phyloP scores from a whole-genome alignment of 2,329 filamentous ascomycete genomes.

The Aspergillus novofumigatus region DNA sequence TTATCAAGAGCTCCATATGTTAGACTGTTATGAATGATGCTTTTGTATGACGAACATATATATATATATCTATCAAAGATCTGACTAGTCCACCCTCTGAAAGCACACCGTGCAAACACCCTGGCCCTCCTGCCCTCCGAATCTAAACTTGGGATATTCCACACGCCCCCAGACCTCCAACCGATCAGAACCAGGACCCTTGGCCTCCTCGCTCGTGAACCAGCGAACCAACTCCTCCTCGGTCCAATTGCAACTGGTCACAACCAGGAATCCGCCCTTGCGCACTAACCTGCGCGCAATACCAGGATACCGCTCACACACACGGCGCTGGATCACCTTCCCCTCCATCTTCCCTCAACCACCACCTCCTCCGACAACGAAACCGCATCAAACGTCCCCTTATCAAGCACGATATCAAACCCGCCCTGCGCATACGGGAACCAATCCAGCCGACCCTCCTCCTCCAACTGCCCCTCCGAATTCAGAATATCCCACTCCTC shows the following conservation, averaged over 20 bases:
- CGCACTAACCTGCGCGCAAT: slow-evolving; percentile 66
- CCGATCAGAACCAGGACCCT: slow-evolving; percentile 21
- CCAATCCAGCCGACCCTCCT: slow-evolving; percentile 25
- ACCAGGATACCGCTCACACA: slow-evolving; percentile 71
- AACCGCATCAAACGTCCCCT: slow-evolving; percentile 96
- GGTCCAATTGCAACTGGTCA: slow-evolving; percentile 99
- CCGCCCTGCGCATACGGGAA: slow-evolving; percentile 46
- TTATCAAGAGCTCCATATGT: not conserved
- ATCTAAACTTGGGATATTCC: slow-evolving; percentile 80
- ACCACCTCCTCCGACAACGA: slow-evolving; percentile 53
- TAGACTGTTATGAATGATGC: slow-evolving; percentile 2
- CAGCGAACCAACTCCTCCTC: slow-evolving; percentile 76
- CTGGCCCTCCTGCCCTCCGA: slow-evolving; percentile 83
- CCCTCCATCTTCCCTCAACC: slow-evolving; percentile 12
- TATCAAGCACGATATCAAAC: slow-evolving; percentile 93
- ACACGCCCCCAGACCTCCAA: slow-evolving; percentile 65
- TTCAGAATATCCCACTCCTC: slow-evolving; percentile 62
- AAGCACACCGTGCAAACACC: slow-evolving; percentile 87
- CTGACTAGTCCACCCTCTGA: slow-evolving; percentile 39
- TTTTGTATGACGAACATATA: not conserved
- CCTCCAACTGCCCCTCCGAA: slow-evolving; percentile 30
- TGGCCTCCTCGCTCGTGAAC: slow-evolving; percentile 55
- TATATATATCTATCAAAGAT: not conserved
- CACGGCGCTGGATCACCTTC: slow-evolving; percentile 44
- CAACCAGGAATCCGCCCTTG: slow-evolving; percentile 67